Evolutionary conservation across 164 flowering plant species (phyloP), one percentile per base, ranked within the genome.

Genomic region (Brasenia schreberi): DNA sequence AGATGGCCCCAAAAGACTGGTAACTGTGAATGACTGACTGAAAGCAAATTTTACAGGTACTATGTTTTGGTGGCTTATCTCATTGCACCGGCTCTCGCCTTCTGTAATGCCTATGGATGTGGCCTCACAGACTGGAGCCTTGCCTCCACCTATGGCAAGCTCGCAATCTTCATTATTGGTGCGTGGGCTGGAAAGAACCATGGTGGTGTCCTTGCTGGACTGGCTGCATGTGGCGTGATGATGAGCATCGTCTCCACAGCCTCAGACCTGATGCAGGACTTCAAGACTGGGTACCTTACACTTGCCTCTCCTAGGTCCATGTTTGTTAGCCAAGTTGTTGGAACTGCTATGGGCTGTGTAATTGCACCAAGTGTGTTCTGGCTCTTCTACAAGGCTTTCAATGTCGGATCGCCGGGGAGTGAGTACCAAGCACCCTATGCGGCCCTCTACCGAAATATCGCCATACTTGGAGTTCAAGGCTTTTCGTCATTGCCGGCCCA

Each of bases 191-290:
- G 85, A 4, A 52, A 64, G 5, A 60, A 59, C 0, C 44, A 73
- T 7, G 85, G 87, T 0, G 85, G 87, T 0, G 72, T 84, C 6
- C 60, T 84, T 17, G 85, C 87, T 0, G 85, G 85, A 5, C 81
- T 84, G 5, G 87, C 87, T 4, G 67, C 84, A 0, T 81, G 87
- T 52, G 85, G 87, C 7, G 82, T 83, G 17, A 80, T 81, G 83
- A 81, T 83, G 85, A 83, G 75, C 76, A 83, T 80, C 5, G 87
- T 83, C 0, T 80, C 87, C 6, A 83, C 83, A 7, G 85, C 87
- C 7, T 80, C 85, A 0, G 85, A 83, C 67, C 80, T 83, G 2
- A 83, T 77, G 82, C 86, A 83, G 44, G 85, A 83, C 65, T 83
- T 83, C 83, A 83, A 81, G 63, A 81, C 87, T 0, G 85, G 85